Conservation (phyloP, 202 grass and related monocot species). For the Elaeis oleifera region DNA sequence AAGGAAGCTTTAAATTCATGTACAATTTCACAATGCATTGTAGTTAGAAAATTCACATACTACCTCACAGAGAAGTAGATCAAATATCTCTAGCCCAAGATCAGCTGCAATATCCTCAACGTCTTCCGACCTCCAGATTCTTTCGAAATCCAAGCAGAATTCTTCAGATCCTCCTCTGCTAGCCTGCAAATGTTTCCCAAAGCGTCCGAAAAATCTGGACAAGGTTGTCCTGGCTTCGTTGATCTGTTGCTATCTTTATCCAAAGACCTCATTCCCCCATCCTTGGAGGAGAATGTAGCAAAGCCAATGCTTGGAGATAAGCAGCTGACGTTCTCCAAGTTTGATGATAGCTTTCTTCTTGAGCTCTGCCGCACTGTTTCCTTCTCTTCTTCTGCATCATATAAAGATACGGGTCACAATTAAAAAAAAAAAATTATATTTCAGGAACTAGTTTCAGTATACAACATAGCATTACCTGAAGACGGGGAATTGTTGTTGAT, state of each 20-base stretch:
- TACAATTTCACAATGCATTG: constrained; percentile 28
- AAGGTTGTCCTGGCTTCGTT: constrained; percentile 9
- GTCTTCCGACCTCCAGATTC: constrained; percentile 14
- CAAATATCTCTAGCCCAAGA: constrained; percentile 33
- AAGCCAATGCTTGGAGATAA: neutral
- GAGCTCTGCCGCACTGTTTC: constrained; percentile 11
- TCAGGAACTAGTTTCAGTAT: no score
- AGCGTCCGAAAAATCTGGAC: constrained; percentile 5
- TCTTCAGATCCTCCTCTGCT: constrained; percentile 42
- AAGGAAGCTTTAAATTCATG: neutral
- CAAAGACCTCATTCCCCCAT: neutral
- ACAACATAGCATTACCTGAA: constrained; percentile 34
- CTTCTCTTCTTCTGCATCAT: constrained; percentile 31
- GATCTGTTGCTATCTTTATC: constrained; percentile 17
- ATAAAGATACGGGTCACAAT: neutral
- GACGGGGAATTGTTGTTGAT: constrained; percentile 20
- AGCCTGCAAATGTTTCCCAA: constrained; percentile 34
- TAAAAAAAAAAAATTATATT: neutral
- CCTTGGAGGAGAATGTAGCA: neutral
- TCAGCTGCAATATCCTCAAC: constrained; percentile 15
- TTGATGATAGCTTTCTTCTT: constrained; percentile 30
- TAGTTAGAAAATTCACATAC: constrained; percentile 28
- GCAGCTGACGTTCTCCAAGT: constrained; percentile 20
- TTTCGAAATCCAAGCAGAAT: constrained; percentile 26
- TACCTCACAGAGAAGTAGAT: constrained; percentile 40